Conservation (phyloP, 2,329 filamentous ascomycete species). For the Ceratocystis smalleyi region DNA sequence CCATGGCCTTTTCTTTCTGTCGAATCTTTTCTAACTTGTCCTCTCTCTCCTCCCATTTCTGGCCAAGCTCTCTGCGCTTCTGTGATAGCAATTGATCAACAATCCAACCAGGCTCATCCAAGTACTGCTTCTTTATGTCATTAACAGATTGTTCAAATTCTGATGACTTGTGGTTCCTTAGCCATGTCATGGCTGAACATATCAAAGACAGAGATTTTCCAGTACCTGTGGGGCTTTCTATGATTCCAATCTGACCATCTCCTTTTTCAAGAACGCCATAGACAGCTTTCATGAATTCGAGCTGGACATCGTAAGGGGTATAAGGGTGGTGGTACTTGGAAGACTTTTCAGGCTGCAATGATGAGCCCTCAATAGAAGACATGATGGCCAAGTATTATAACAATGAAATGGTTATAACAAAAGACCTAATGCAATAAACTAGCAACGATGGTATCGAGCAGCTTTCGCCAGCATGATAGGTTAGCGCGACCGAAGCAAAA, state of each 20-base stretch:
- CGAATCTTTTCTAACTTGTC: slow-evolving; percentile 50
- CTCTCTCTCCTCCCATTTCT: slow-evolving; percentile 58
- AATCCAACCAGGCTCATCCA: slow-evolving; percentile 74
- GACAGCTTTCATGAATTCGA: slow-evolving; percentile 71
- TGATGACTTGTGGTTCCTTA: slow-evolving; percentile 61
- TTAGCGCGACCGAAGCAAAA: not conserved
- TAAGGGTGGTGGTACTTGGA: slow-evolving; percentile 72
- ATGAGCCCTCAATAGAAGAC: not conserved
- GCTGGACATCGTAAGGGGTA: slow-evolving; percentile 73
- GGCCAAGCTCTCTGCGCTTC: slow-evolving; percentile 49
- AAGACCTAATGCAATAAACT: not conserved
- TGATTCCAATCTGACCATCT: slow-evolving; percentile 65
- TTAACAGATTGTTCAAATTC: slow-evolving; percentile 39
- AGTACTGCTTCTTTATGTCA: slow-evolving; percentile 29
- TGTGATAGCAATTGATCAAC: slow-evolving; percentile 57
- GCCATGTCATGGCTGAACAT: slow-evolving; percentile 76
- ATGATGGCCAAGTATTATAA: not conserved
- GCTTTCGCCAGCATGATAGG: not conserved
- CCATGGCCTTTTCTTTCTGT: slow-evolving; percentile 44
- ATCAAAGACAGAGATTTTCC: slow-evolving; percentile 88
- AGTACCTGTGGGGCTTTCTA: slow-evolving; percentile 85
- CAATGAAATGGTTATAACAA: not conserved
- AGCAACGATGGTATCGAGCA: not conserved
- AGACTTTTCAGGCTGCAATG: not conserved
- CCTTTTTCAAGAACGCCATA: slow-evolving; percentile 59